Conservation (phyloP, 2,329 filamentous ascomycete species). For the Ophiostoma ulmi region DNA sequence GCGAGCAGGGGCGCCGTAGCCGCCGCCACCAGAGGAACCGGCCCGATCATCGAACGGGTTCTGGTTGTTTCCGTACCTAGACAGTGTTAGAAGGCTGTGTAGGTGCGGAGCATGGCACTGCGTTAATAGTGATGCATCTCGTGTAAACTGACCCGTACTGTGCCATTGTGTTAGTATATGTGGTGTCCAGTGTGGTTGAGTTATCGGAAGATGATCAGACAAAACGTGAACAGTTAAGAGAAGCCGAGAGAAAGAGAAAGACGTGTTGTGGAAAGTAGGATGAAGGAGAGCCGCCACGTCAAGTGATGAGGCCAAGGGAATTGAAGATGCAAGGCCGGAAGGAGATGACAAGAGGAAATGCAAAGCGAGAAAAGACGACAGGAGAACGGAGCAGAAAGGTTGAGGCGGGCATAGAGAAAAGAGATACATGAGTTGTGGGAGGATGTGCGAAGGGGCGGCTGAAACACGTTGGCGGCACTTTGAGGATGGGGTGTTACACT, state of each 20-base stretch:
- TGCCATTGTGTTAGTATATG: conserved; percentile 38
- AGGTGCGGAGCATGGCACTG: conserved; percentile 32
- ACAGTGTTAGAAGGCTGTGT: neutral
- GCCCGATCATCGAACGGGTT: conserved; percentile 56
- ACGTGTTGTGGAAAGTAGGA: neutral
- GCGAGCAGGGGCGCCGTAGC: conserved; percentile 35
- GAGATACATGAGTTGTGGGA: neutral
- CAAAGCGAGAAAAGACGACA: neutral
- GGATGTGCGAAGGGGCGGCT: conserved; percentile 8
- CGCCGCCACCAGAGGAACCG: conserved; percentile 36
- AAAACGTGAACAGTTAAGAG: neutral
- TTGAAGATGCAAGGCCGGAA: neutral
- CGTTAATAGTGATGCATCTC: neutral
- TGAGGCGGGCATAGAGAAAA: neutral
- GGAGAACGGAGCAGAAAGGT: neutral
- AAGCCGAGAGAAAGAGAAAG: neutral
- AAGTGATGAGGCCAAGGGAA: neutral
- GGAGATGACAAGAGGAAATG: neutral
- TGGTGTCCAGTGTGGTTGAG: neutral
- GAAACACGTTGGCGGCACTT: conserved; percentile 15
- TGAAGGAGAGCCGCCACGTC: neutral
- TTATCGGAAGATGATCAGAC: neutral
- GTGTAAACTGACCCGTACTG: conserved; percentile 51
- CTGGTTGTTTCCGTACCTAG: conserved; percentile 50
- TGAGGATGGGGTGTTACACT: conserved; percentile 21